phyloP scores from a whole-genome alignment of 441 rosid species.

The Macaranga tanarius region DNA sequence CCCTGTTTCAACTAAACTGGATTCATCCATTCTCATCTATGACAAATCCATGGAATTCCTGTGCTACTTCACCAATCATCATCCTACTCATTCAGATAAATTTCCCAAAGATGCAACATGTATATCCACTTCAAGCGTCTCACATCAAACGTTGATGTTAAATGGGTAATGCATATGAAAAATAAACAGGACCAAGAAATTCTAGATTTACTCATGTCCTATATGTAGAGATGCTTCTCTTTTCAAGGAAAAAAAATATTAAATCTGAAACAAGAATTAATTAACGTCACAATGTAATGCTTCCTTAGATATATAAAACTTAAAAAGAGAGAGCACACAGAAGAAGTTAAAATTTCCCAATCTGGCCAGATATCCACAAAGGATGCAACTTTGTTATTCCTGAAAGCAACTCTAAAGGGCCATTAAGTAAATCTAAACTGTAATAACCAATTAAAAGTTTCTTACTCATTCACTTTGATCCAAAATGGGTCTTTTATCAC shows the following conservation, averaged over 20 bases:
- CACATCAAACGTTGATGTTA: neutral
- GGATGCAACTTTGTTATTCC: neutral
- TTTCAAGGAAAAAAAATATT: neutral
- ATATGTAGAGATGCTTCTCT: neutral
- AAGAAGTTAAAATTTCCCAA: neutral
- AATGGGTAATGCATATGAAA: neutral
- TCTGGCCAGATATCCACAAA: neutral
- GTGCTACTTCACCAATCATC: neutral
- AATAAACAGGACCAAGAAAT: neutral
- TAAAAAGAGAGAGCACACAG: neutral
- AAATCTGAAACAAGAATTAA: neutral
- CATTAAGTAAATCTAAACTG: neutral
- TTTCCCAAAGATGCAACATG: no score
- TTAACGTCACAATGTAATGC: neutral
- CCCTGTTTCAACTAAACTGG: neutral
- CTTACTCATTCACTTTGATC: neutral
- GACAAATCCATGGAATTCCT: neutral
- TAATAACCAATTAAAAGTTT: neutral
- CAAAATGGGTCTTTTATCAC: neutral
- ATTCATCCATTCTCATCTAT: conserved; percentile 7
- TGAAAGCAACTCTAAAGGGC: neutral
- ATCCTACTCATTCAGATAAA: neutral
- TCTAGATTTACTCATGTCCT: neutral
- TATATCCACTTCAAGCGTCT: neutral
- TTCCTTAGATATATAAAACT: neutral